Base-by-base conservation (phyloP, 176 grass and related monocot species). In the Luzula sylvatica region DNA sequence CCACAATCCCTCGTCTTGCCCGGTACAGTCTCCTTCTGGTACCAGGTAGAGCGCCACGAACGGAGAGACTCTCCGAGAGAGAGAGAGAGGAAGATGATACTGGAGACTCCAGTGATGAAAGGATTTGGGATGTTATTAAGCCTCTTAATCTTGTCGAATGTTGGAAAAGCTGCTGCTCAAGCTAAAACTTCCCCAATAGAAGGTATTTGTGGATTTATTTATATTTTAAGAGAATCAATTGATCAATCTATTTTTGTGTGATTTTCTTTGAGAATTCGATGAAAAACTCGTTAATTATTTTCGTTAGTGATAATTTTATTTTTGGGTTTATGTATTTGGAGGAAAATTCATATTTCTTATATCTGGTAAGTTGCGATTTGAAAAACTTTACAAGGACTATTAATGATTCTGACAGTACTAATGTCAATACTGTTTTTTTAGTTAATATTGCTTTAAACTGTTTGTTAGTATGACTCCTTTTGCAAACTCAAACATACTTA, bases 171-270 rank as follows among this genome's bases (percentile, higher is more conserved):
- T 12, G 19, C 17, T 18, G 75, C 45, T 4, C 70, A 27, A 19
- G 70, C 65, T 49, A 66, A 2, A 39, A 80, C 81, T 38, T 32
- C 78, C 25, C 69, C 52, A 11, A 7, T 25, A 4, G 75, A 84
- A 66, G 75, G 81, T 79, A 45, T 22, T 42, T 42, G 12, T 1
- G 0, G 2, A 38, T 8, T 42, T 23, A 46, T 12, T 16, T 55
- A 4, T 55, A 23, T 26, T 55, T 20, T 12, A 13, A 13, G 11
- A 13, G 9, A 52, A 13, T 52, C 24, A 52, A 23, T 26, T 52
- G 21, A 15, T 16, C 11, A 52, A 52, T 26, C 8, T 24, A 20
- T 35, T 35, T 9, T 35, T 35, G 30, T 35, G 30, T 7, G 9
- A 35, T 35, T 35, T 32, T n/a, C n/a, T n/a, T 32, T 32, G 29